phyloP scores from a whole-genome alignment of 345 rosid species.

The Arabis alpina region DNA sequence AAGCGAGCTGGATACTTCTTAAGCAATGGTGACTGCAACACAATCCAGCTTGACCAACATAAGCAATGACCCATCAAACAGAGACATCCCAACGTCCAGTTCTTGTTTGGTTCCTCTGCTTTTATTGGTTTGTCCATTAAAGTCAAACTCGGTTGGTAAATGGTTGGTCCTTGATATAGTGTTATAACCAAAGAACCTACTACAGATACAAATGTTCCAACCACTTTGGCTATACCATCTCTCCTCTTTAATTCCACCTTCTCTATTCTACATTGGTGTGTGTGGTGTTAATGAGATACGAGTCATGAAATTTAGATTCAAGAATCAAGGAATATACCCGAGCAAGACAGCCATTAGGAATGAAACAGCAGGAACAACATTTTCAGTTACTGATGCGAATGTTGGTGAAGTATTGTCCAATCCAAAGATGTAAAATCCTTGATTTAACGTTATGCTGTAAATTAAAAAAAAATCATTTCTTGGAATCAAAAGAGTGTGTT shows the following conservation, averaged over 20 bases:
- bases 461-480: too few relatives aligned
- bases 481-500: not conserved
- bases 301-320: constrained; percentile 5
- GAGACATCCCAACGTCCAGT: constrained; percentile 76
- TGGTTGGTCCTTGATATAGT: constrained; percentile 61
- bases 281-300: not conserved
- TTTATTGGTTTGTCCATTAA: constrained; percentile 8
- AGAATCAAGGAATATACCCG: constrained; percentile 45
- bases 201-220: constrained; percentile 62
- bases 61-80: constrained; percentile 74
- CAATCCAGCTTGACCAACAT: constrained; percentile 94
- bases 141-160: constrained; percentile 47
- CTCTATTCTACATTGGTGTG: constrained; percentile 54
- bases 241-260: constrained; percentile 51
- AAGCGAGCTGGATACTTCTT: constrained; percentile 87
- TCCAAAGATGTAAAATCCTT: constrained; percentile 67
- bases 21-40: constrained; percentile 70
- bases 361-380: constrained; percentile 72
- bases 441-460: constrained; percentile 57
- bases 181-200: constrained; percentile 69
- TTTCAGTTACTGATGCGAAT: constrained; percentile 74
- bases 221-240: constrained; percentile 66
- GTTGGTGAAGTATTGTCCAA: constrained; percentile 70
- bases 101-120: constrained; percentile 44
- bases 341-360: constrained; percentile 64